Base-by-base conservation (phyloP, 257 asterid species). In the Paraleonurus japonicus region DNA sequence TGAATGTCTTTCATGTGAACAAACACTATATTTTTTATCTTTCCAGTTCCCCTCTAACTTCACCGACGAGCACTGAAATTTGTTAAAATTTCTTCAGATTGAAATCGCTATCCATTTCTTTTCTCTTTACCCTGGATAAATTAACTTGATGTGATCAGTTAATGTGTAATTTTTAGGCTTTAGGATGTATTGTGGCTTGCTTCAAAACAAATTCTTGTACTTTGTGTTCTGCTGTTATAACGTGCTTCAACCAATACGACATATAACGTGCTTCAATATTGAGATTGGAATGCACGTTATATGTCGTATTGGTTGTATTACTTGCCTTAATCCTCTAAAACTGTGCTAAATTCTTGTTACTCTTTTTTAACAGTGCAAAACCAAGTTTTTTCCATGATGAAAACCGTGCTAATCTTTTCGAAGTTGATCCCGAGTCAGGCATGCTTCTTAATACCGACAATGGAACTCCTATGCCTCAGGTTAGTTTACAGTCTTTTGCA, bases 401-500 rank as follows among this genome's bases (percentile, higher is more conserved):
- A 81, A 88, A 73, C 75, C 96, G 87, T 73, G 89, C 96, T 58
- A 89, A 75, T 76, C 88, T 93, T 71, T 90, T 90, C 84, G 95
- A 90, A 89, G 98, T 93, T 70, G 96, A 87, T 65, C 89, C 85
- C 3, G 86, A 78, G 78, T 84, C 96, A 39, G 97, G 98, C 37
- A 89, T 93, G 98, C 98, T 93, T 68, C 81, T 80, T 30, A 93
- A 93, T 79, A 93, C 98, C 4, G 98, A 95, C 79, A 92, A 92
- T 77, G 99, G 99, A 70, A 88, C 96, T 63, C 99, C 99, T 74
- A 89, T 91, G 98, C 81, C 96, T 79, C 93, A 82, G 92, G 99
- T 95, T 72, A 74, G 84, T 77, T 74, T 70, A 70, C 65, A 78
- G 53, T 69, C 33, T 72, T 65, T 54, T 45, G n/a, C 32, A 37